Evolutionary conservation across 306 rosid species (phyloP).

Genomic region (Psophocarpus tetragonolobus): DNA sequence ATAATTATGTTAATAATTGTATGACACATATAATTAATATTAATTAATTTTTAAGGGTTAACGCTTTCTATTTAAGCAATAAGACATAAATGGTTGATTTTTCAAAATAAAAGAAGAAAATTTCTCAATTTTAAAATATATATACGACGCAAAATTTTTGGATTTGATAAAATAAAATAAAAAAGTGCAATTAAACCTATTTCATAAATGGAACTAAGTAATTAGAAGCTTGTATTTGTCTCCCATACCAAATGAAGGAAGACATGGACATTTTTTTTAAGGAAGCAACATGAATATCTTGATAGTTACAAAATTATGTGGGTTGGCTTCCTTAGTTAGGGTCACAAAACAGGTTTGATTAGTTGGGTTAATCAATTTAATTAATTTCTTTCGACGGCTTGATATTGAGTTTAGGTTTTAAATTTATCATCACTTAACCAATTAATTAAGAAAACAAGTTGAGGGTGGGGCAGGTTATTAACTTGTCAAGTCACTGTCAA

Average conservation of each 20-base stretch:
- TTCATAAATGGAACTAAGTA: no score
- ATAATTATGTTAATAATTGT: no score
- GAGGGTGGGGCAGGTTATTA: not conserved
- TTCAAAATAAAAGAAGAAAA: no score
- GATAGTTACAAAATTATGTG: not conserved
- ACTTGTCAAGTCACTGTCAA: not conserved
- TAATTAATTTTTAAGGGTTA: no score
- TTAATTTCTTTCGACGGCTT: not conserved
- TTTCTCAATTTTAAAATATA: no score
- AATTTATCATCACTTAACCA: not conserved
- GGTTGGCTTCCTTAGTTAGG: not conserved
- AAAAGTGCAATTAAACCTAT: no score
- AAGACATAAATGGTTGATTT: no score
- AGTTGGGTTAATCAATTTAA: not conserved
- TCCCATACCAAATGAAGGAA: not conserved
- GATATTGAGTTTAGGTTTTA: not conserved
- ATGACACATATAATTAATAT: no score
- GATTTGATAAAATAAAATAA: no score
- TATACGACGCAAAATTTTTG: no score
- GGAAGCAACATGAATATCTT: not conserved
- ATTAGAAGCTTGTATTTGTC: not conserved
- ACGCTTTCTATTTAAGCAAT: no score
- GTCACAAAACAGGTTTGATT: not conserved
- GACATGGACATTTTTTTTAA: not conserved
- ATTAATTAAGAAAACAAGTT: not conserved